Conservation (phyloP, 1,284 basidiomycete species). For the Trichosporon ovoides region DNA sequence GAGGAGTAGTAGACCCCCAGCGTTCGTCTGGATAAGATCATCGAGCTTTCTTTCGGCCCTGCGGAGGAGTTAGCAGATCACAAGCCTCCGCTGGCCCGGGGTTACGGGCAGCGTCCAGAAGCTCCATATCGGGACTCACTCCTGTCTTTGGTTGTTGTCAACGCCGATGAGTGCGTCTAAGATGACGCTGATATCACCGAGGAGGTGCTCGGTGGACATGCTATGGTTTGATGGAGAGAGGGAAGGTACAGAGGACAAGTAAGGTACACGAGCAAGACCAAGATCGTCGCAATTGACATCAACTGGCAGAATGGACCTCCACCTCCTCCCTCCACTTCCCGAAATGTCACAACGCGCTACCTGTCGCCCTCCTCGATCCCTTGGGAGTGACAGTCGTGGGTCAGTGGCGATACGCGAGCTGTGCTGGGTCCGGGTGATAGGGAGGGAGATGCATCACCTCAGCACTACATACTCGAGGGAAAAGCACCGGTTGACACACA, state of each 20-base stretch:
- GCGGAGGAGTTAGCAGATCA: neutral
- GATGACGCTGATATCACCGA: slow-evolving; percentile 36
- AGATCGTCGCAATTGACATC: neutral
- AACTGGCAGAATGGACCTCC: neutral
- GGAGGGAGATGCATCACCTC: no score
- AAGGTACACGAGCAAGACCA: neutral
- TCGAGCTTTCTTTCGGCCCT: slow-evolving; percentile 37
- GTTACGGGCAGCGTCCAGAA: no score
- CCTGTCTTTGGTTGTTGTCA: slow-evolving; percentile 28
- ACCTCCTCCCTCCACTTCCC: neutral
- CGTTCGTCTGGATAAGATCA: slow-evolving; percentile 25
- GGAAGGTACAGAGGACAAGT: neutral
- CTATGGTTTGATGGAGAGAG: neutral
- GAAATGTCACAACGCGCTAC: slow-evolving; percentile 4
- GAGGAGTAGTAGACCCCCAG: slow-evolving; percentile 33
- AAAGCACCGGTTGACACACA: no score
- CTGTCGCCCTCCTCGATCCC: no score
- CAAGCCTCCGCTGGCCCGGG: neutral
- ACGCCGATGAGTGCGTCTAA: slow-evolving; percentile 36
- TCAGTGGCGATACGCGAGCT: no score
- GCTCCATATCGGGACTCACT: no score
- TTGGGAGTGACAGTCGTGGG: no score
- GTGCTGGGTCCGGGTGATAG: no score
- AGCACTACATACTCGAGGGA: no score
- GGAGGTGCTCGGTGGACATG: slow-evolving; percentile 42